Base-by-base conservation (phyloP, 768 basidiomycete species). In the Termitomyces sp. region DNA sequence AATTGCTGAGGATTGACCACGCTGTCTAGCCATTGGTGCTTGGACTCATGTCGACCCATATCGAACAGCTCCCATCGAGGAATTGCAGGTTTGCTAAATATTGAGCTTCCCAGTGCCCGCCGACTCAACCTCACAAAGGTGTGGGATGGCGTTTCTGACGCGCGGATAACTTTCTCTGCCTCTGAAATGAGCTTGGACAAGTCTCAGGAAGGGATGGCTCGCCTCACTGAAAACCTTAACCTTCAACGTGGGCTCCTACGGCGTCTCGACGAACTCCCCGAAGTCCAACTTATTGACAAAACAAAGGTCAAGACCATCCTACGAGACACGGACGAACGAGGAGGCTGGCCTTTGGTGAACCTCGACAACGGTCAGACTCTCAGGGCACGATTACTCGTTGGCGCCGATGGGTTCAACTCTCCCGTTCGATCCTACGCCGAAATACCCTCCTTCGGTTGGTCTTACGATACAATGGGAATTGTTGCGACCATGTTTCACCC, bases 371-470 rank as follows among this genome's bases (percentile, higher is more conserved):
- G 84, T 18, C 77, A 74, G 47, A 79, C 77, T 22, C 74, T 96
- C 26, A 78, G 88, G 57, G 82, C 93, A 20, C 78, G 92, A 62
- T 76, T 97, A 36, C 75, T 97, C 56, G 92, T 94, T 64, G 73
- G 97, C 18, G 96, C 97, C 5, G 97, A 98, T 67, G 97, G 97
- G 4, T 88, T 86, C 69, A 95, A 94, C 67, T 98, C 95, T 0
- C 95, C 95, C 12, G 97, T 98, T 24, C 85, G 95, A 46, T 70
- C 86, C 26, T 98, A 88, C 68, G 89, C 95, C 0, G 79, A 85
- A 26, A 97, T 98, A 61, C 76, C 87, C 24, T 88, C 93, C 0
- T 95, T 86, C 66, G 96, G 96, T 3, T 97, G 95, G 89, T 80
- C 87, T 0, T 99, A 99, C 71, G 82, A 89, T 58, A 88, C 90